These are phyloP conservation scores for Moelleriella libera DNA, from an alignment of 2,329 filamentous ascomycete genomes.

Conservation along the genomic window DNA sequence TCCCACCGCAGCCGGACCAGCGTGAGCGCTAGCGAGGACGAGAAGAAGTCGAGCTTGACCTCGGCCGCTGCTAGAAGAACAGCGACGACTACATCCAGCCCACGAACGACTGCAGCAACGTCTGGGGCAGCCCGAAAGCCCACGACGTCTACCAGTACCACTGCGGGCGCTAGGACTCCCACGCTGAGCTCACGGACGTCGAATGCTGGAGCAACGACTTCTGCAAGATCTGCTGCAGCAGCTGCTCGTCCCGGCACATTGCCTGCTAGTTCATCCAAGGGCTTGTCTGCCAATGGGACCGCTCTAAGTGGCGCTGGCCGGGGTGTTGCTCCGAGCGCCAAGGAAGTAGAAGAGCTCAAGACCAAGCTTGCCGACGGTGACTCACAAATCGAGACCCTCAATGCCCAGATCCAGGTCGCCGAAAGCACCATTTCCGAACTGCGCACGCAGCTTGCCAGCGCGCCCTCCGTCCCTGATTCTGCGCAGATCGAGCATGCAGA, in stretches of 20 bases:
- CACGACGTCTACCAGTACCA: conserved; percentile 15
- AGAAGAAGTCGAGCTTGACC: conserved; percentile 27
- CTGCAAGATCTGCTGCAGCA: conserved; percentile 19
- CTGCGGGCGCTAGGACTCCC: conserved; percentile 23
- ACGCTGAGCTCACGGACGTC: conserved; percentile 15
- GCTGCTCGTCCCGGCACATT: conserved; percentile 21
- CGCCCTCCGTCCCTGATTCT: conserved; percentile 22
- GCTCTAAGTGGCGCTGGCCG: conserved; percentile 15
- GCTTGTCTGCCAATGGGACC: conserved; percentile 35
- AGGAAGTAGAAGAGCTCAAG: conserved; percentile 47
- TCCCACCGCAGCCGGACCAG: conserved; percentile 32
- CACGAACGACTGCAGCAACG: conserved; percentile 20
- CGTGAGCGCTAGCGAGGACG: conserved; percentile 35
- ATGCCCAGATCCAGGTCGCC: conserved; percentile 39
- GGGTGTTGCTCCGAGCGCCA: conserved; percentile 26
- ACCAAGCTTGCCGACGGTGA: conserved; percentile 44
- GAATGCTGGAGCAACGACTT: conserved; percentile 11
- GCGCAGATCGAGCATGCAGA: conserved; percentile 23
- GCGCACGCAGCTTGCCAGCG: conserved; percentile 33
- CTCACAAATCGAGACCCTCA: conserved; percentile 40
- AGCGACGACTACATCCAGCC: conserved; percentile 27
- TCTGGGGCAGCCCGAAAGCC: conserved; percentile 19
- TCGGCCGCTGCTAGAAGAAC: conserved; percentile 25
- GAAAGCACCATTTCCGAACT: conserved; percentile 42
- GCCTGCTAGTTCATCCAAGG: conserved; percentile 36